phyloP scores from a whole-genome alignment of 768 basidiomycete species.

The Strobilomyces dryophilus region DNA sequence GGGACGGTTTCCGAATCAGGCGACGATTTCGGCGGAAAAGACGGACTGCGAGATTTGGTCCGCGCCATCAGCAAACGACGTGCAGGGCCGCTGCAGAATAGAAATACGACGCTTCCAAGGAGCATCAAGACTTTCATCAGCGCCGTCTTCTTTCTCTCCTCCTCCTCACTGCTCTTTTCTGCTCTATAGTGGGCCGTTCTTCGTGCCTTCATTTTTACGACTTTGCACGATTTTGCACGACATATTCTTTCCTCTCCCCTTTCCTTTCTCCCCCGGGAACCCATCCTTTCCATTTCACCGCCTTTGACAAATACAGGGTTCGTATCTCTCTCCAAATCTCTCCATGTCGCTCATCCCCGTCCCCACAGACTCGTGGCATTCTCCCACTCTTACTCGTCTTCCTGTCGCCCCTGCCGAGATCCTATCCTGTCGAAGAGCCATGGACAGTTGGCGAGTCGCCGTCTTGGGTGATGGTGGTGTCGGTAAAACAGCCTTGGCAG shows the following conservation, averaged over 20 bases:
- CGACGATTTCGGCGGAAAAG: constrained; percentile 16
- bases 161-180: constrained; percentile 21
- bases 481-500: constrained; percentile 93
- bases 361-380: constrained; percentile 15
- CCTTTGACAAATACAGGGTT: constrained; percentile 31
- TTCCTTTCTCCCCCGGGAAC: constrained; percentile 32
- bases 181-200: constrained; percentile 24
- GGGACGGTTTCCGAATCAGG: constrained; percentile 3
- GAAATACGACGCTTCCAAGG: constrained; percentile 32
- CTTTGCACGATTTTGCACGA: constrained; percentile 67
- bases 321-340: constrained; percentile 21
- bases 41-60: background rate
- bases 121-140: constrained; percentile 31
- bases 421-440: constrained; percentile 36
- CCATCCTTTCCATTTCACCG: constrained; percentile 25
- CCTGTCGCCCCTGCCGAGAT: constrained; percentile 16
- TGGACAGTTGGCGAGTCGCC: constrained; percentile 95
- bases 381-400: constrained; percentile 25
- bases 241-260: constrained; percentile 41
- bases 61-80: constrained; percentile 20
- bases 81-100: constrained; percentile 28
- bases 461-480: constrained; percentile 97
- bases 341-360: constrained; percentile 12
- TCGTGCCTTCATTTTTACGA: constrained; percentile 50
- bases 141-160: constrained; percentile 30